These are phyloP conservation scores for Colletotrichum sp. DNA, from an alignment of 2,329 filamentous ascomycete species.

Conservation along the genomic window DNA sequence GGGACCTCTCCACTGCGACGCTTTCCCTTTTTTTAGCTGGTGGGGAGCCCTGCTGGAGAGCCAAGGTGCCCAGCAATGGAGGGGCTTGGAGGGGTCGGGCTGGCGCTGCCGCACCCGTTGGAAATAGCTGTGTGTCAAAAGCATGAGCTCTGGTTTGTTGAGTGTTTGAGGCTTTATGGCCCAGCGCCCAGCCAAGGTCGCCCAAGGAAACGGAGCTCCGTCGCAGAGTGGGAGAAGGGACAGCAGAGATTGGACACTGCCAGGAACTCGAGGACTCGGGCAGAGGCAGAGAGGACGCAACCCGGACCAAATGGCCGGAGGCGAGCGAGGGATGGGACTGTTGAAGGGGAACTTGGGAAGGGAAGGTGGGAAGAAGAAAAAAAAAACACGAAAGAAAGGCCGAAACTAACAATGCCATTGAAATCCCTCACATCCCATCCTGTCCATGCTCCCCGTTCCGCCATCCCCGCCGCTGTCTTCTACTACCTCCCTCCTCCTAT, in stretches of 20 bases:
- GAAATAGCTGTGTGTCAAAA: background rate
- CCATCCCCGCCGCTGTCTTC: background rate
- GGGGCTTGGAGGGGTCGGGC: background rate
- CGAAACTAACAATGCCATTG: slow-evolving; percentile 3
- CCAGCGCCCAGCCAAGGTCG: background rate
- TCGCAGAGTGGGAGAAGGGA: background rate
- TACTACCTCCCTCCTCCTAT: background rate
- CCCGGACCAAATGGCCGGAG: background rate
- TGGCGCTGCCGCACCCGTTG: background rate
- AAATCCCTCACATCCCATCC: background rate
- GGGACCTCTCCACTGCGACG: background rate
- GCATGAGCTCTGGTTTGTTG: slow-evolving; percentile 20
- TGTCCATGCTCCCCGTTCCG: background rate
- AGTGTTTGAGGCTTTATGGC: slow-evolving; percentile 15
- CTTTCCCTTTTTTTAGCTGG: background rate
- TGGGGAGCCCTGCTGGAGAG: background rate
- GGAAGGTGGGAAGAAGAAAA: background rate
- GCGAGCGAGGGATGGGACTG: background rate
- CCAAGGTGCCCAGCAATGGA: background rate
- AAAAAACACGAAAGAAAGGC: background rate
- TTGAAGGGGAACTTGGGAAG: background rate
- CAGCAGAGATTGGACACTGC: background rate
- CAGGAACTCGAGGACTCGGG: background rate
- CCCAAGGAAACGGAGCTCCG: background rate
- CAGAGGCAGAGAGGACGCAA: background rate